A percentile compares a stretch with the other conserved stretches of the same genome.
Evolutionary conservation across 306 rosid genomes (phyloP).

Genomic region (Vicia faba): DNA sequence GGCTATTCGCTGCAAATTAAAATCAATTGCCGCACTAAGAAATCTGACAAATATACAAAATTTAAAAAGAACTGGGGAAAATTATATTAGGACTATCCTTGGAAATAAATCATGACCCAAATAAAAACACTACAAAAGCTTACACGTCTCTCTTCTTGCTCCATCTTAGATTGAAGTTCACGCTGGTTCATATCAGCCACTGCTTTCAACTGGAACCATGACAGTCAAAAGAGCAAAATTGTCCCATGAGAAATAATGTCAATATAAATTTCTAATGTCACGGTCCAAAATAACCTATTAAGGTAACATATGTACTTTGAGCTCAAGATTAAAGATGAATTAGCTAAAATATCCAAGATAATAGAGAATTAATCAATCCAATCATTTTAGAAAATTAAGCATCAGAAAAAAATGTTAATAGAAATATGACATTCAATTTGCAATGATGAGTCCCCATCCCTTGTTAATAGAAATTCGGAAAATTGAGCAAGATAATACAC

Average conservation of each 20-base stretch:
- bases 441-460: conserved; percentile 14
- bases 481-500: conserved; percentile 41
- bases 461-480: conserved; percentile 18
- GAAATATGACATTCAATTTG: conserved; percentile 6
- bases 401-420: neutral
- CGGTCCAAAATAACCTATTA: conserved; percentile 23
- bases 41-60: conserved; percentile 4
- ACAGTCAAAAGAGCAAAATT: conserved; percentile 28
- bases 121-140: conserved; percentile 45
- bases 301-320: conserved; percentile 9
- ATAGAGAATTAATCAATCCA: neutral
- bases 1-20: conserved; percentile 69
- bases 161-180: conserved; percentile 64
- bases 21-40: conserved; percentile 29
- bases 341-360: neutral
- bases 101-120: conserved; percentile 17
- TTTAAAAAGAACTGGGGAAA: conserved; percentile 8
- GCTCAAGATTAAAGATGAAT: conserved; percentile 15
- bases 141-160: conserved; percentile 91
- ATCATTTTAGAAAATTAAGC: conserved; percentile 14
- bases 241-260: conserved; percentile 9
- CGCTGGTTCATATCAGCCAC: conserved; percentile 93
- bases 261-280: conserved; percentile 27
- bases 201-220: conserved; percentile 71
- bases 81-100: conserved; percentile 15